Percentiles rank a stretch among this genome's conserved stretches.
Evolutionary conservation across 257 asterid species (phyloP).

Genomic region (Nicotiana paniculata): DNA sequence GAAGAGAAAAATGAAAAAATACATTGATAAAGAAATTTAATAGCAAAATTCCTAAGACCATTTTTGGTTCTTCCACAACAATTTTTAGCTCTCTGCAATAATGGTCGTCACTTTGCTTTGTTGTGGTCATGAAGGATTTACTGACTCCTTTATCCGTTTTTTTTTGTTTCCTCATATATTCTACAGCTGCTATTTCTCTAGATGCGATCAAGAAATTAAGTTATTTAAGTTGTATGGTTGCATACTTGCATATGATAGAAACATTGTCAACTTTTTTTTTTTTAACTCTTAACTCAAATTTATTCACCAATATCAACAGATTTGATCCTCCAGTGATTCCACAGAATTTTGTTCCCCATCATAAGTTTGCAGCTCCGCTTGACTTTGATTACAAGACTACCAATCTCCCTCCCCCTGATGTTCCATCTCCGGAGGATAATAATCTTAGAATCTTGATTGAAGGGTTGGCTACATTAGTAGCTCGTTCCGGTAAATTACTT

Average conservation of each 20-base stretch:
- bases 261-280: background rate
- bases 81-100: background rate
- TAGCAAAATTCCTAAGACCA: background rate
- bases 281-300: background rate
- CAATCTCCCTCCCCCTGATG: slow-evolving; percentile 60
- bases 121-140: background rate
- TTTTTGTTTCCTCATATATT: background rate
- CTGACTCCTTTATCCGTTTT: background rate
- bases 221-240: background rate
- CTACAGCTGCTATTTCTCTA: background rate
- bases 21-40: background rate
- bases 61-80: background rate
- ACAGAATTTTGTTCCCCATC: slow-evolving; percentile 64
- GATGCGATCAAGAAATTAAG: background rate
- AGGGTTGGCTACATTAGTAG: slow-evolving; percentile 90
- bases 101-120: background rate
- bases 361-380: slow-evolving; percentile 56
- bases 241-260: background rate
- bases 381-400: slow-evolving; percentile 36
- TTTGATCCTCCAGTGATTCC: slow-evolving; percentile 83
- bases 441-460: slow-evolving; percentile 77
- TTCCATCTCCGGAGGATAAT: slow-evolving; percentile 73
- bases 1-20: background rate
- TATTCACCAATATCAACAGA: slow-evolving; percentile 32
- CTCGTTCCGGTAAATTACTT: slow-evolving; percentile 86